These are phyloP conservation scores for Hondaea fermentalgiana DNA, from an alignment of 108 stramenopile species.

Conservation along the genomic window DNA sequence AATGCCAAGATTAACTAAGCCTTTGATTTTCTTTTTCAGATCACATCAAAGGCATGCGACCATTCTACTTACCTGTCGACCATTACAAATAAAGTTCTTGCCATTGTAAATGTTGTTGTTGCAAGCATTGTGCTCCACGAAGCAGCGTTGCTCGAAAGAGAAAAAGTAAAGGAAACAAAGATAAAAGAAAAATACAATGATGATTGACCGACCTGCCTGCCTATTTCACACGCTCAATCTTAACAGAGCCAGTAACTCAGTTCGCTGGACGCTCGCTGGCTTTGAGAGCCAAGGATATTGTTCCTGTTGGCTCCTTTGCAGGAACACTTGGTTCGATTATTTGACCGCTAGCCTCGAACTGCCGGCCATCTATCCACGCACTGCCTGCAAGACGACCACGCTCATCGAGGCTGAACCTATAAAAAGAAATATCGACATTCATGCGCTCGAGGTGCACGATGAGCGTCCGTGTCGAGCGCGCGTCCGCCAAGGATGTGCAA, in stretches of 20 bases:
- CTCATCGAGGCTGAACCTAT: not conserved
- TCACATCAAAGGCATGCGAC: no score
- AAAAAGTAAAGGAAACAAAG: no score
- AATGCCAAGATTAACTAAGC: constrained; percentile 78
- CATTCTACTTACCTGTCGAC: no score
- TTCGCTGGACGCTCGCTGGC: not conserved
- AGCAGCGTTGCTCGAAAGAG: no score
- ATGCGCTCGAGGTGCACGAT: not conserved
- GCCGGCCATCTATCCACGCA: not conserved
- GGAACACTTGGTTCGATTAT: not conserved
- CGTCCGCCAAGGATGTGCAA: not conserved
- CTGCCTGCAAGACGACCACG: not conserved
- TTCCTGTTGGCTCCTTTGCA: not conserved
- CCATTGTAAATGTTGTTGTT: no score
- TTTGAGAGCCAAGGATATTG: not conserved
- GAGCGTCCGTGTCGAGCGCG: not conserved
- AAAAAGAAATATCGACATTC: not conserved
- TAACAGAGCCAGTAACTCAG: no score
- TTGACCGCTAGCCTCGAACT: not conserved
- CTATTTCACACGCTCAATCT: no score
- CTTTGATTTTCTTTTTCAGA: no score
- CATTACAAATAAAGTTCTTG: no score
- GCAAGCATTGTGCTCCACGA: no score
- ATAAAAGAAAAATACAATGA: no score
- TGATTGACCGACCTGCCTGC: no score